A percentile compares a stretch with the other conserved stretches of the same genome.
These are phyloP conservation scores for Ophiostoma fasciatum DNA, from an alignment of 2,329 filamentous ascomycete species.

Conservation along the genomic window DNA sequence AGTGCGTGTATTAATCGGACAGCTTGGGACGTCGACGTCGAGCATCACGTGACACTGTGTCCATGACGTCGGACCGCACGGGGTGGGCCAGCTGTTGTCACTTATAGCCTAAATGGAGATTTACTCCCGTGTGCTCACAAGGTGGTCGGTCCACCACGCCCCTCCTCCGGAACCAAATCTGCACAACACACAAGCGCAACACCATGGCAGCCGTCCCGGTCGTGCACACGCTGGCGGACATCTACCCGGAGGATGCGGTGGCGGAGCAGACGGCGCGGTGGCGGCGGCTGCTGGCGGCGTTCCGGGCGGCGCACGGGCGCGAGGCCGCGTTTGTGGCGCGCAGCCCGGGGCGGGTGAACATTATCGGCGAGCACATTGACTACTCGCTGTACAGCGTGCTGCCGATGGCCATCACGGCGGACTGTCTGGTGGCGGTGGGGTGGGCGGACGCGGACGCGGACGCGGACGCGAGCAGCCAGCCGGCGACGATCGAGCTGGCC, in stretches of 20 bases:
- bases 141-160: too few relatives aligned
- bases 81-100: too few relatives aligned
- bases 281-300: constrained; percentile 56
- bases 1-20: too few relatives aligned
- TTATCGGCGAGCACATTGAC: constrained; percentile 98
- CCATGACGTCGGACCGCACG: too few relatives aligned
- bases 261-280: constrained; percentile 57
- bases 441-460: constrained; percentile 7
- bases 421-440: constrained; percentile 72
- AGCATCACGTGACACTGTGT: too few relatives aligned
- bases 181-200: too few relatives aligned
- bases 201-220: constrained; percentile 54
- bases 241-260: constrained; percentile 66
- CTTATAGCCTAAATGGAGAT: too few relatives aligned
- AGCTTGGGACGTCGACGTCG: too few relatives aligned
- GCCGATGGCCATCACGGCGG: constrained; percentile 87
- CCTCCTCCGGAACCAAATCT: too few relatives aligned
- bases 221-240: constrained; percentile 59
- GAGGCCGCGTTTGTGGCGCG: constrained; percentile 69
- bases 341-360: constrained; percentile 89
- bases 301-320: constrained; percentile 54
- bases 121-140: too few relatives aligned
- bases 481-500: constrained; percentile 58
- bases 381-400: constrained; percentile 94
- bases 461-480: constrained; percentile 29